Base-by-base conservation (phyloP, 306 rosid species). In the Ammopiptanthus mongolicus region DNA sequence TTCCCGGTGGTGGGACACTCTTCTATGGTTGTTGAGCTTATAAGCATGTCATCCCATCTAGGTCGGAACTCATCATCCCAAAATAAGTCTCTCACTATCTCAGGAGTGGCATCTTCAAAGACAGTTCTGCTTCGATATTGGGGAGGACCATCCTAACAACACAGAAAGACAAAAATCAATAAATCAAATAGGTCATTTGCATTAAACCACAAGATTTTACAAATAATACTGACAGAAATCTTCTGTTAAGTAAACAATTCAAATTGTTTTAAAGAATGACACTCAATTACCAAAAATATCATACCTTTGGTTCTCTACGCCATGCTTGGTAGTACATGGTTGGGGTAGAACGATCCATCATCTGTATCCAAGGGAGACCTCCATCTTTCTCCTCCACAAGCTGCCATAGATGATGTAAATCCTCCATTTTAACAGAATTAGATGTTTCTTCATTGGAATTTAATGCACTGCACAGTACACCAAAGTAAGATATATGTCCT, bases 61-160 rank as follows among this genome's bases (percentile, higher is more conserved):
- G 88, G 70, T 36, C 91, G 81, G 21, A 87, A 87, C 42, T 84
- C 85, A 23, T 87, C 91, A 33, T 87, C 91, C 88, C 87, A 84
- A 68, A 87, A 87, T 58, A 87, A 84, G 75, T 87, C 91, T 79
- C 91, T 82, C 67, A 87, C 88, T 6, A 79, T 52, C 80, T 87
- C 91, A 34, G 91, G 88, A n/a, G 91, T 87, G 15, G 91, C 91
- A 79, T 84, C 88, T 59, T 84, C 91, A 82, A 87, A 87, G 15
- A 87, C 13, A 76, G 88, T 79, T 23, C 91, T 84, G 79, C 85
- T 87, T 33, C 88, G 71, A 64, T 87, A 87, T 65, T 87, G 75
- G 0, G 91, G 91, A 79, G 91, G 91, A 5, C 91, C 91, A 25
- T 71, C 76, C 91, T 87, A 77, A 57, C 36, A 76, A 81, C 65